Conservation (phyloP, 257 asterid species). For the Solanum megistacrolobum region DNA sequence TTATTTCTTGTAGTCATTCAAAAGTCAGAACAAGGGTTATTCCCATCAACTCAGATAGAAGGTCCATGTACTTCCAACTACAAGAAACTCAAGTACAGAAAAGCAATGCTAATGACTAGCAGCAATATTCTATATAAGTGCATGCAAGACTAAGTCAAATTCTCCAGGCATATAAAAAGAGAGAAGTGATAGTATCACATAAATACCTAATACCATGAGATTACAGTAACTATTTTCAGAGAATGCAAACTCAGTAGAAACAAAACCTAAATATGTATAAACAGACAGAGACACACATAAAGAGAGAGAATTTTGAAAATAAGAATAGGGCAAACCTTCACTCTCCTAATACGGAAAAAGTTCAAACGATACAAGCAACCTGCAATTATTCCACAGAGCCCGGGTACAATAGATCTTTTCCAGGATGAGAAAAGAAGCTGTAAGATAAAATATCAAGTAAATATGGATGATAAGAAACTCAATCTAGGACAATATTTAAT, state of each 20-base stretch:
- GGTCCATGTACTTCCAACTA: background rate
- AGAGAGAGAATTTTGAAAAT: background rate
- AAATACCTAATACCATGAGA: background rate
- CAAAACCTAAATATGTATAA: background rate
- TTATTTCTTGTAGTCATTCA: background rate
- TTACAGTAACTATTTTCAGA: background rate
- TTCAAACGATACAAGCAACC: constrained; percentile 84
- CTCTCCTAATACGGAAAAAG: constrained; percentile 50
- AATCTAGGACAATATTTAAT: background rate
- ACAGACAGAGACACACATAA: background rate
- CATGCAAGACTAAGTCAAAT: background rate
- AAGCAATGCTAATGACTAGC: background rate
- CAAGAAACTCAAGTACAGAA: background rate
- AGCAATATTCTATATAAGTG: background rate
- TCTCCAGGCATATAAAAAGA: background rate
- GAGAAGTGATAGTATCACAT: background rate
- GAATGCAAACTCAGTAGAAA: background rate
- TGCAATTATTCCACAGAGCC: constrained; percentile 94
- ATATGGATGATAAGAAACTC: background rate
- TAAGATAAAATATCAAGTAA: constrained; percentile 6
- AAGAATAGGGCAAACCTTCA: constrained; percentile 46
- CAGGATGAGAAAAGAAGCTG: constrained; percentile 96
- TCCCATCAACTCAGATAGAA: background rate
- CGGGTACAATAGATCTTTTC: constrained; percentile 93
- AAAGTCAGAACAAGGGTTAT: background rate